Evolutionary conservation across 257 asterid genomes (phyloP).

Genomic region (Plantago elongata): DNA sequence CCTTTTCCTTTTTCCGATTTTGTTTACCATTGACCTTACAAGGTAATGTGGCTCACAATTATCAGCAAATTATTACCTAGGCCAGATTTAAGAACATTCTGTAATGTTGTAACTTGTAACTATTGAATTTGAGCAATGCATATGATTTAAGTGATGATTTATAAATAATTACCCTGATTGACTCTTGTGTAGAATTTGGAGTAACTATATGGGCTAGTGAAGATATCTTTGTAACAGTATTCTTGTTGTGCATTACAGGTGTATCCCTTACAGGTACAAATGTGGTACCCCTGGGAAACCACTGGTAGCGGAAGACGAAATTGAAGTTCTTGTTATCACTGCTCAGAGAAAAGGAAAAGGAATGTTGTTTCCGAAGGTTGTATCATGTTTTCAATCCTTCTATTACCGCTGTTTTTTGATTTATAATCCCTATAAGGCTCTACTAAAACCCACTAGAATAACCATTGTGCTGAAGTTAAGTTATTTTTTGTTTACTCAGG

Average conservation of each 20-base stretch:
- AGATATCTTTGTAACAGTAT: neutral
- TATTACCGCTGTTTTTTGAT: neutral
- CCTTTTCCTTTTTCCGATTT: no score
- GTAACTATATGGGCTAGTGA: no score
- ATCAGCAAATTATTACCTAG: no score
- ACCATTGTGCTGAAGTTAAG: neutral
- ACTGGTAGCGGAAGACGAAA: conserved; percentile 49
- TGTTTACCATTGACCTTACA: no score
- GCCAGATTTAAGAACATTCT: no score
- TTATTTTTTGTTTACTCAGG: conserved; percentile 43
- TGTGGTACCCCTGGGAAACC: conserved; percentile 21
- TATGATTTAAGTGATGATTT: no score
- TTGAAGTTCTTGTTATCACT: conserved; percentile 76
- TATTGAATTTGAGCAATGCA: no score
- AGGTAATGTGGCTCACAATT: no score
- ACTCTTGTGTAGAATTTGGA: no score
- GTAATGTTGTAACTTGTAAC: no score
- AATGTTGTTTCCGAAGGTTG: conserved; percentile 84
- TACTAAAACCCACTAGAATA: no score
- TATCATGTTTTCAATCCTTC: neutral
- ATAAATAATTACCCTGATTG: no score
- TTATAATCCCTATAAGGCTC: neutral
- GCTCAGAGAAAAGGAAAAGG: conserved; percentile 85
- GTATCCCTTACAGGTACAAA: conserved; percentile 77
- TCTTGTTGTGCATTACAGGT: conserved; percentile 38